Conservation (phyloP, 2,329 filamentous ascomycete genomes). For the Aspergillus sp. region DNA sequence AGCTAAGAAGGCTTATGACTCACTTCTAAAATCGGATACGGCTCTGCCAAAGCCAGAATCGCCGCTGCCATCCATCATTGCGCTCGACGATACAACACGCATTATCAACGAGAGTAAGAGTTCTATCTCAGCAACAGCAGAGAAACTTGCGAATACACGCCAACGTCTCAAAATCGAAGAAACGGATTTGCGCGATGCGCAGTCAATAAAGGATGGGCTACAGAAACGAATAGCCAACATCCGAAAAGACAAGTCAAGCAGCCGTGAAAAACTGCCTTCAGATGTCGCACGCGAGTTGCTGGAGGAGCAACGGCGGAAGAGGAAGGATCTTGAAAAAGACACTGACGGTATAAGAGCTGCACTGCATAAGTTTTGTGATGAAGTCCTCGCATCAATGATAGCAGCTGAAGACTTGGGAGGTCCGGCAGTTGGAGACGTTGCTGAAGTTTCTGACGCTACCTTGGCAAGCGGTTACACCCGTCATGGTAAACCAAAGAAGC, state of each 20-base stretch:
- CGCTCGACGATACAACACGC: slow-evolving; percentile 65
- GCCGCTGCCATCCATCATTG: slow-evolving; percentile 68
- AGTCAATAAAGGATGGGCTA: slow-evolving; percentile 48
- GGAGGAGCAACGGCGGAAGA: slow-evolving; percentile 60
- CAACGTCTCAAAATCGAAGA: slow-evolving; percentile 47
- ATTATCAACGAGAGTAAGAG: slow-evolving; percentile 64
- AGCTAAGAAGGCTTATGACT: slow-evolving; percentile 66
- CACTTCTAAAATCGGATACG: slow-evolving; percentile 61
- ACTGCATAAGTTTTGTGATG: slow-evolving; percentile 69
- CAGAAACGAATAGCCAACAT: slow-evolving; percentile 61
- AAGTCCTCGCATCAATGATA: slow-evolving; percentile 70
- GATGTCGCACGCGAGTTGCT: slow-evolving; percentile 65
- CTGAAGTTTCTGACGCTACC: slow-evolving; percentile 60
- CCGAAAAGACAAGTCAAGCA: slow-evolving; percentile 56
- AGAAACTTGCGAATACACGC: slow-evolving; percentile 40
- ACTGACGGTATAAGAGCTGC: slow-evolving; percentile 62
- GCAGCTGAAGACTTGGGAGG: slow-evolving; percentile 82
- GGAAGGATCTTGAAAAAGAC: slow-evolving; percentile 60
- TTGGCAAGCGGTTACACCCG: slow-evolving; percentile 55
- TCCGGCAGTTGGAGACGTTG: slow-evolving; percentile 73
- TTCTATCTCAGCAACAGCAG: slow-evolving; percentile 51
- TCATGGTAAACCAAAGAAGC: slow-evolving; percentile 49
- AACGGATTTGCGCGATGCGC: slow-evolving; percentile 48
- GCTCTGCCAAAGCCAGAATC: slow-evolving; percentile 68
- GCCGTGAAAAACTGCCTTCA: slow-evolving; percentile 58